These are phyloP conservation scores for Karstenula rhodostoma DNA, from an alignment of 2,329 filamentous ascomycete genomes.

Conservation along the genomic window DNA sequence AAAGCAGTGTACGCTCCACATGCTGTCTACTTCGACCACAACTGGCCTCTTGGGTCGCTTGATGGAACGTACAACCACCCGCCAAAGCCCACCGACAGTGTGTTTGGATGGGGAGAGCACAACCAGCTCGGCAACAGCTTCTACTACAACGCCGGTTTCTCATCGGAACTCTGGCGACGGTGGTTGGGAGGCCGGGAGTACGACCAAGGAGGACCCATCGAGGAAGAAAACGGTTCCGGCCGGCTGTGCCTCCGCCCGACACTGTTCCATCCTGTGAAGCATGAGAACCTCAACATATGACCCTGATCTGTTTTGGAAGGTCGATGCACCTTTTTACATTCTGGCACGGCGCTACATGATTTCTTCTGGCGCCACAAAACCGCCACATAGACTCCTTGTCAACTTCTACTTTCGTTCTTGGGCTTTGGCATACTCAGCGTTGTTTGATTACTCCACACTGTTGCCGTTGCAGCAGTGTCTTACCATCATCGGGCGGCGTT, in stretches of 20 bases:
- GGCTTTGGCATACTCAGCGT: slow-evolving; percentile 37
- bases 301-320: slow-evolving; percentile 14
- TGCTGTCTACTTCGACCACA: slow-evolving; percentile 79
- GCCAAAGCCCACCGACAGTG: slow-evolving; percentile 53
- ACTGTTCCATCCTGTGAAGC: slow-evolving; percentile 60
- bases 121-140: slow-evolving; percentile 60
- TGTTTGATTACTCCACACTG: slow-evolving; percentile 23
- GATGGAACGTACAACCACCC: slow-evolving; percentile 60
- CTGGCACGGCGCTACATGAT: slow-evolving; percentile 19
- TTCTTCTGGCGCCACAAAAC: slow-evolving; percentile 26
- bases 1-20: slow-evolving; percentile 82
- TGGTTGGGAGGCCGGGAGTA: slow-evolving; percentile 60
- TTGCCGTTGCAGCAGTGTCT: slow-evolving; percentile 23
- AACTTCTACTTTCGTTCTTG: slow-evolving; percentile 20
- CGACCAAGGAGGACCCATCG: slow-evolving; percentile 50
- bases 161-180: slow-evolving; percentile 57
- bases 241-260: slow-evolving; percentile 57
- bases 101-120: slow-evolving; percentile 62
- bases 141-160: slow-evolving; percentile 61
- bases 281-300: slow-evolving; percentile 53
- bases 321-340: slow-evolving; percentile 38
- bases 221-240: slow-evolving; percentile 56
- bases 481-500: slow-evolving; percentile 47
- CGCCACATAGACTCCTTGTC: slow-evolving; percentile 34
- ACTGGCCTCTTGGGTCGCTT: slow-evolving; percentile 65